These are phyloP conservation scores for Abrus precatorius DNA, from an alignment of 306 rosid genomes.

Conservation along the genomic window DNA sequence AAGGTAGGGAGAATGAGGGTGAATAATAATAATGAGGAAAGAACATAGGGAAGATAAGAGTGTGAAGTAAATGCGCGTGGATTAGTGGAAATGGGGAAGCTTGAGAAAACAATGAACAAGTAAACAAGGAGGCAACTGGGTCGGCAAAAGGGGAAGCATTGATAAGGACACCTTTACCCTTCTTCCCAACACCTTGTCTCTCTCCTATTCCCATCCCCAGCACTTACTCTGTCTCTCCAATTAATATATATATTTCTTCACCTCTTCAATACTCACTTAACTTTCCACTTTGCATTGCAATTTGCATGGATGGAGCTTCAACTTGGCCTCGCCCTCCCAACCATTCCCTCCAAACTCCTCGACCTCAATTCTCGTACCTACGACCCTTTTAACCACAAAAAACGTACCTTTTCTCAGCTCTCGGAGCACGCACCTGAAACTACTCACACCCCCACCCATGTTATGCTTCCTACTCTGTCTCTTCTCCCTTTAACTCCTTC, in stretches of 20 bases:
- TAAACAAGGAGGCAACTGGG: constrained; percentile 51
- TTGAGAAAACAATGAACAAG: constrained; percentile 37
- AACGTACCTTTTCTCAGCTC: constrained; percentile 58
- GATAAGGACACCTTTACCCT: constrained; percentile 61
- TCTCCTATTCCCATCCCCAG: neutral
- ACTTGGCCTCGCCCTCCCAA: constrained; percentile 71
- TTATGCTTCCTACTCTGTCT: constrained; percentile 63
- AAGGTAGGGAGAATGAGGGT: too few relatives aligned
- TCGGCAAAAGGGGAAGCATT: constrained; percentile 63
- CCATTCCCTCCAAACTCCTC: constrained; percentile 30
- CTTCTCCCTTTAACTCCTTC: constrained; percentile 66
- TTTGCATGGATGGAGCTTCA: constrained; percentile 76
- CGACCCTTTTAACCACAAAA: constrained; percentile 36
- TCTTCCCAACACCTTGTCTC: constrained; percentile 66
- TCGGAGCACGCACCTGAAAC: constrained; percentile 25
- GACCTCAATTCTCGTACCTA: constrained; percentile 40
- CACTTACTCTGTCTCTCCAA: constrained; percentile 4
- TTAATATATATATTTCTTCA: neutral
- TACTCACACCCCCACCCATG: neutral
- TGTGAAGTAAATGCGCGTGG: constrained; percentile 36
- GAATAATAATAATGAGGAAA: too few relatives aligned
- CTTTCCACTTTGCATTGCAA: too few relatives aligned
- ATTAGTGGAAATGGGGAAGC: neutral
- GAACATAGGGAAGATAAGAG: neutral
- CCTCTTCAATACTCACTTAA: too few relatives aligned